Percentiles rank a stretch among this genome's conserved stretches.
phyloP scores from a whole-genome alignment of 2,329 filamentous ascomycete genomes.

The Colletotrichum tropicale region DNA sequence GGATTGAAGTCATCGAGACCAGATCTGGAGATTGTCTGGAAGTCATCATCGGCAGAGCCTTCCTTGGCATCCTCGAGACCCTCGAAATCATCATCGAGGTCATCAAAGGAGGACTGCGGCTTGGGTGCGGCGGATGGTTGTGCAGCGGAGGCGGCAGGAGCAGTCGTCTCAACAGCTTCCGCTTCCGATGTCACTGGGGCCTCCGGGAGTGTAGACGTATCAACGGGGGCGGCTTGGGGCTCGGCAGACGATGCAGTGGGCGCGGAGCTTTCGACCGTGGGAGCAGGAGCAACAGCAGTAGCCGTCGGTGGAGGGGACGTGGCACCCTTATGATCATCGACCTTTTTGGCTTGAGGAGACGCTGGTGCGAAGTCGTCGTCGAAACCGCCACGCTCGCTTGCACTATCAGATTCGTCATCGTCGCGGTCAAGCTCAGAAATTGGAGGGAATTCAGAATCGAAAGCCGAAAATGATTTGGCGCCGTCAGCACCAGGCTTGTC shows the following conservation, averaged over 20 bases:
- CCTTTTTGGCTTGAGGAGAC: constrained; percentile 46
- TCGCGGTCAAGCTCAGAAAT: constrained; percentile 85
- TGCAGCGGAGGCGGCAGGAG: constrained; percentile 26
- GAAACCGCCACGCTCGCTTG: constrained; percentile 81
- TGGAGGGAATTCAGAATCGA: constrained; percentile 86
- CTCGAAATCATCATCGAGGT: constrained; percentile 81
- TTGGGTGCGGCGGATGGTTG: constrained; percentile 20
- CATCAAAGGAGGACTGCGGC: constrained; percentile 67
- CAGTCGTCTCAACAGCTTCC: background rate
- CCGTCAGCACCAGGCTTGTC: constrained; percentile 45
- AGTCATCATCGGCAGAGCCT: constrained; percentile 79
- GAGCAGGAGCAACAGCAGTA: constrained; percentile 31
- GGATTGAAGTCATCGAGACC: constrained; percentile 81
- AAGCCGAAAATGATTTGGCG: constrained; percentile 53
- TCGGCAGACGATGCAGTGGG: background rate
- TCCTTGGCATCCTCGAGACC: constrained; percentile 86
- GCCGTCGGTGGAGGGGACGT: constrained; percentile 24
- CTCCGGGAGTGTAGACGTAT: background rate
- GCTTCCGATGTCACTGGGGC: background rate
- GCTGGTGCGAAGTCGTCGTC: constrained; percentile 89
- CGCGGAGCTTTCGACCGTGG: background rate
- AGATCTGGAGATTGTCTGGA: constrained; percentile 74
- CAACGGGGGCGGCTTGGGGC: constrained; percentile 21
- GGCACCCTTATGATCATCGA: constrained; percentile 19
- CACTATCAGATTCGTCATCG: constrained; percentile 73